Evolutionary conservation across 2,329 filamentous ascomycete species (phyloP).

Genomic region (Trichoderma koningii): DNA sequence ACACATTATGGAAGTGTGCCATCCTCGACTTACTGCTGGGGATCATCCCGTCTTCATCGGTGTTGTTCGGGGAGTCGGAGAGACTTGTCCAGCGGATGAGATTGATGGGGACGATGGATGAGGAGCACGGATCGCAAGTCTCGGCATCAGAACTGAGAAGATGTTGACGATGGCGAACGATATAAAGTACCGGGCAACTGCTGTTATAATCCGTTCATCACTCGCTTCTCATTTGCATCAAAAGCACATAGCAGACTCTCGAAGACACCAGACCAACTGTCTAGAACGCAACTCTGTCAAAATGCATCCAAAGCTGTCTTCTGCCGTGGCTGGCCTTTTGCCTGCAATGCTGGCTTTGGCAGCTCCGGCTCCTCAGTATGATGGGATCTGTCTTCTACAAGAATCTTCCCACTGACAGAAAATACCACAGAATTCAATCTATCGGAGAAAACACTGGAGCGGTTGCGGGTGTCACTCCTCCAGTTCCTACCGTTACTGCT

Average conservation of each 20-base stretch:
- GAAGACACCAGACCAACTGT: not conserved
- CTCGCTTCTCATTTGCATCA: conserved; percentile 3
- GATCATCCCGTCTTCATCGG: not conserved
- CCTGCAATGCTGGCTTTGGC: conserved; percentile 22
- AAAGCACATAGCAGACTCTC: not conserved
- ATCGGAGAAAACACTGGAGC: conserved; percentile 48
- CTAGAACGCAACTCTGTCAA: not conserved
- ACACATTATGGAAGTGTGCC: not conserved
- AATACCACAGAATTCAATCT: conserved; percentile 38
- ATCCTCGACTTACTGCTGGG: not conserved
- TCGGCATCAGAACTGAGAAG: conserved; percentile 6
- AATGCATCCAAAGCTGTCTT: conserved; percentile 25
- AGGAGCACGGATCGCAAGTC: not conserved
- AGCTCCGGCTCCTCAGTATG: conserved; percentile 25
- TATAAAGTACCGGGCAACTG: conserved; percentile 4
- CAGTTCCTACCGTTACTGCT: conserved; percentile 43
- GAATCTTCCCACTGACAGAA: not conserved
- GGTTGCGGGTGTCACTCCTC: conserved; percentile 45
- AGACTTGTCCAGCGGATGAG: not conserved
- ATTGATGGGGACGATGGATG: not conserved
- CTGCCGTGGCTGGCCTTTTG: conserved; percentile 15
- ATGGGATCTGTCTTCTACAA: not conserved
- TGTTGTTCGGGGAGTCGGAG: conserved; percentile 14
- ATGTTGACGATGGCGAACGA: not conserved
- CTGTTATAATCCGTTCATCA: not conserved